Evolutionary conservation across 2,329 filamentous ascomycete species (phyloP), one percentile per base, ranked within the genome.

Genomic region (Amylocarpus encephaloides): DNA sequence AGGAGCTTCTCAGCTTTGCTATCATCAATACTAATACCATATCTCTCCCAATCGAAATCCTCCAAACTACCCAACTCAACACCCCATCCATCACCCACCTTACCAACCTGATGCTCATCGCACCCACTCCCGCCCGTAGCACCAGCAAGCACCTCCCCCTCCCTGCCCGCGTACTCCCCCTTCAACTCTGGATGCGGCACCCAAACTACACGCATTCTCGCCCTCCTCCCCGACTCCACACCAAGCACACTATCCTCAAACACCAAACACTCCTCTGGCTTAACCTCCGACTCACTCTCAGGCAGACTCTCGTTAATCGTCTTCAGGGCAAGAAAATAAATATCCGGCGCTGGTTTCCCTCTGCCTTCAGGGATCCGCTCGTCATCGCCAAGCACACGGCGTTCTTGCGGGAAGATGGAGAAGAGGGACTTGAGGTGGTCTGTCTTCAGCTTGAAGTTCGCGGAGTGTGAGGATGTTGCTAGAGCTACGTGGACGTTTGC

Each of bases 191-290:
- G 80, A 69, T 97, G 90, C 19, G 93, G 93, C 60, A 82, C 85
- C 93, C 93, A 98, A 1, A 95, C 76, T 11, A 94, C 90, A 58
- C 92, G 82, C 92, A 97, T 97, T 0, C 92, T 92, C 0, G 93
- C 93, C 58, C 93, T 80, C 47, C 93, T 76, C 4, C 90, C 93
- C 2, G 89, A 82, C 70, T 98, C 93, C 2, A 96, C 89, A 3
- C 93, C 93, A 0, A 90, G 88, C 1, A 97, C 91, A 41, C 85
- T 88, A 68, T 98, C 93, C 70, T 98, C 93, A 62, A 98, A 97
- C 0, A 97, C 93, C 13, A 98, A 75, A 66, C 93, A 97, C 69
- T 97, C 92, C 59, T 87, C 86, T 0, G 90, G 89, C 48, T 66
- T 74, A 55, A 98, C 84, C 52, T 78, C 71, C 57, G 76, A 71